Percentiles rank a stretch among this genome's conserved stretches.
Evolutionary conservation across 73 alveolate genomes (phyloP).

Genomic region (Uronychia binucleata): DNA sequence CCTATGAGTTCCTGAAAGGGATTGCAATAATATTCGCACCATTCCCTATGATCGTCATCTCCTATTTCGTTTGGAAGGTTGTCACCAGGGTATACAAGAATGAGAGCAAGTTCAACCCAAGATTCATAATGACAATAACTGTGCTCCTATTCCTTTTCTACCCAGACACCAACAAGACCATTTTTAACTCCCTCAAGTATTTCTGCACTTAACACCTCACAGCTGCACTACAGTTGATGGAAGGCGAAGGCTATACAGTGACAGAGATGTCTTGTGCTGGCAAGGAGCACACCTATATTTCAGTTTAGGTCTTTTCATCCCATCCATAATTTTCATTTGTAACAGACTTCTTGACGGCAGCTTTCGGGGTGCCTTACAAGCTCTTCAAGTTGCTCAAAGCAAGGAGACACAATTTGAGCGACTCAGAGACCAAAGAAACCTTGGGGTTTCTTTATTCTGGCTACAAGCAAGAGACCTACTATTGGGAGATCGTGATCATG

Average conservation of each 20-base stretch:
- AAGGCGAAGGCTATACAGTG: background rate
- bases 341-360: background rate
- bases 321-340: background rate
- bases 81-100: background rate
- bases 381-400: background rate
- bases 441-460: background rate
- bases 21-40: background rate
- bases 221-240: no score
- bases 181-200: background rate
- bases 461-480: background rate
- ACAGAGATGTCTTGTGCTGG: background rate
- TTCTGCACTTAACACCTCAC: no score
- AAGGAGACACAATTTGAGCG: no score
- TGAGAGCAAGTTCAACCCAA: no score
- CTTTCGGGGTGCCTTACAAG: background rate
- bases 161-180: background rate
- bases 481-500: background rate
- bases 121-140: background rate
- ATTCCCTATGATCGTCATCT: background rate
- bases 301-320: background rate
- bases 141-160: background rate
- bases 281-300: background rate
- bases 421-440: conserved; percentile 1
- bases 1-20: background rate
- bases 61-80: background rate